These are phyloP conservation scores for Thinopyrum elongatum DNA, from an alignment of 176 grass and related monocot species.

Conservation along the genomic window DNA sequence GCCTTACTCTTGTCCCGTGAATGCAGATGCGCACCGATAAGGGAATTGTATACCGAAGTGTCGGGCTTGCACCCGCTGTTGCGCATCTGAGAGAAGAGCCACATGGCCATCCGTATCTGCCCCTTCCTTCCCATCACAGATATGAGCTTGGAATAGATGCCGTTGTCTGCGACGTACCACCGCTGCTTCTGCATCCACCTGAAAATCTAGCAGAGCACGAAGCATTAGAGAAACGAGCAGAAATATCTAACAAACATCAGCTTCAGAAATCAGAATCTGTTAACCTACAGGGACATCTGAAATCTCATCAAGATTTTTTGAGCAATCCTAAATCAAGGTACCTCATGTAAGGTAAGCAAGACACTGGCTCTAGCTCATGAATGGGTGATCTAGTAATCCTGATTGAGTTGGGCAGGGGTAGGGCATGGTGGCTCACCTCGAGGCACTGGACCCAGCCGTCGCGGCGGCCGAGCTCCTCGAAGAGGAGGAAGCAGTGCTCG, in stretches of 20 bases:
- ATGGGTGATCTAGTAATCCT: too few species aligned
- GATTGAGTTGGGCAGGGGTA: not conserved
- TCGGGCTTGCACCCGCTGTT: conserved; percentile 81
- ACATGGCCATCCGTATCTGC: conserved; percentile 97
- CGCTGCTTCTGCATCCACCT: conserved; percentile 98
- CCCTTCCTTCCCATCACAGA: conserved; percentile 94
- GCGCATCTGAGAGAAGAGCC: conserved; percentile 92
- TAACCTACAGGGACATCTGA: not conserved
- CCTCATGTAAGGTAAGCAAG: too few species aligned
- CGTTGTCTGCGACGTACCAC: conserved; percentile 94
- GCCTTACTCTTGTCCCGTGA: conserved; percentile 85
- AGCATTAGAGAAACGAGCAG: not conserved
- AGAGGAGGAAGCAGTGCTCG: conserved; percentile 90
- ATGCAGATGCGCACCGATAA: conserved; percentile 79
- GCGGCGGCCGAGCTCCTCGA: conserved; percentile 84
- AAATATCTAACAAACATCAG: not conserved
- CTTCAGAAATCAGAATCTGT: not conserved
- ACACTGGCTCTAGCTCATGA: not conserved
- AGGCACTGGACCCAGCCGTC: conserved; percentile 90
- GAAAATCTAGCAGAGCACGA: conserved; percentile 64
- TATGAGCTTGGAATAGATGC: conserved; percentile 92
- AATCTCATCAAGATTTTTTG: not conserved
- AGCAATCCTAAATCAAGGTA: not conserved
- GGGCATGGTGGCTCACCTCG: conserved; percentile 36
- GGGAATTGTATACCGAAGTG: conserved; percentile 87